Percentiles rank a stretch among this genome's conserved stretches.
phyloP scores from a whole-genome alignment of 495 filamentous ascomycete species.

The Aspergillus cristatus region DNA sequence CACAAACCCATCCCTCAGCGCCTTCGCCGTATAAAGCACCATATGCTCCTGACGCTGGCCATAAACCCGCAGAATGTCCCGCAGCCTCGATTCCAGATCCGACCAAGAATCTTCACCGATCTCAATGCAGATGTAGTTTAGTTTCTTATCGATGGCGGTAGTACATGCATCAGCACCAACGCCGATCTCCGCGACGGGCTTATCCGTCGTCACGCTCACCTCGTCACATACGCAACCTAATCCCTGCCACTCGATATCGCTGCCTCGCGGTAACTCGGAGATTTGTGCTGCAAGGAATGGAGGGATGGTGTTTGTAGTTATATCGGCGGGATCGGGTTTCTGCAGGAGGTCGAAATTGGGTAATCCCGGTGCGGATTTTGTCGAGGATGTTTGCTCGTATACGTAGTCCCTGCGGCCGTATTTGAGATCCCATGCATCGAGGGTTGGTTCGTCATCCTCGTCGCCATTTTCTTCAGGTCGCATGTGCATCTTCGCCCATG shows the following conservation, averaged over 20 bases:
- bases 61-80: conserved; percentile 10
- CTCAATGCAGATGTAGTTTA: conserved; percentile 25
- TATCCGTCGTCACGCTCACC: conserved; percentile 10
- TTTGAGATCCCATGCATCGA: conserved; percentile 67
- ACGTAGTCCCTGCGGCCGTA: conserved; percentile 37
- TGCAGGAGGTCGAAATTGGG: conserved; percentile 25
- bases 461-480: conserved; percentile 8
- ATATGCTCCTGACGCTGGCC: conserved; percentile 15
- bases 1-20: conserved; percentile 8
- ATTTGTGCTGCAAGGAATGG: conserved; percentile 68
- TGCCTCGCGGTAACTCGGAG: conserved; percentile 56
- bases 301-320: conserved; percentile 27
- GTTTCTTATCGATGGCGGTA: conserved; percentile 11
- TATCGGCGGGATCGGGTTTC: too few relatives aligned
- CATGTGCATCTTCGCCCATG: conserved; percentile 45
- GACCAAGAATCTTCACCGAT: conserved; percentile 12
- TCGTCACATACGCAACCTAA: conserved; percentile 28
- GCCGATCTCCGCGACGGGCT: too few relatives aligned
- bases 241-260: conserved; percentile 67
- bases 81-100: conserved; percentile 14
- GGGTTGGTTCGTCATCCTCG: conserved; percentile 35
- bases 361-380: conserved; percentile 12
- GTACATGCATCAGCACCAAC: too few relatives aligned
- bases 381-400: conserved; percentile 7
- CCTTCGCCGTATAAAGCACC: conserved; percentile 27